Percentiles rank a stretch among this genome's conserved stretches.
phyloP scores from a whole-genome alignment of 345 rosid genomes.

The Corchorus olitorius region DNA sequence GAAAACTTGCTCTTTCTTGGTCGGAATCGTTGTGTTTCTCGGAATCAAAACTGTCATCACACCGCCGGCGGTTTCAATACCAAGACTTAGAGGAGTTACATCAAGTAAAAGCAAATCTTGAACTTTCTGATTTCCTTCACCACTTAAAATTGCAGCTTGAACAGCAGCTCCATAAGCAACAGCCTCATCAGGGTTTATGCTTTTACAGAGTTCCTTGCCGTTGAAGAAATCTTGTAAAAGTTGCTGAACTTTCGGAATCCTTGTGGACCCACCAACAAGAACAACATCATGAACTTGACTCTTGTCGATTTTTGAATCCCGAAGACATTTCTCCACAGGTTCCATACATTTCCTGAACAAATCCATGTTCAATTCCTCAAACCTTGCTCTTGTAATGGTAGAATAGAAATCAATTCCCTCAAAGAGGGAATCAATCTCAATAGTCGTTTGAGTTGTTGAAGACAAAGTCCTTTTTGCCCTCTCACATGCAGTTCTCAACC shows the following conservation, averaged over 20 bases:
- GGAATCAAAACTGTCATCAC: conserved; percentile 34
- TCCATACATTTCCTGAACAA: conserved; percentile 75
- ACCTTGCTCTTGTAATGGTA: conserved; percentile 67
- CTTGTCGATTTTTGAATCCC: conserved; percentile 30
- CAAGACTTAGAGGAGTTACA: conserved; percentile 41
- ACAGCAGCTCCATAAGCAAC: conserved; percentile 35
- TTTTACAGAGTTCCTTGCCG: conserved; percentile 31
- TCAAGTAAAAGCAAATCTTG: conserved; percentile 39
- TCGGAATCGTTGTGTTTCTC: conserved; percentile 28
- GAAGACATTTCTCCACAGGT: conserved; percentile 56
- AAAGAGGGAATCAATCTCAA: conserved; percentile 65
- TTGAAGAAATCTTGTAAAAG: conserved; percentile 30
- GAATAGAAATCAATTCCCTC: conserved; percentile 77
- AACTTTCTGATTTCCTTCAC: conserved; percentile 37
- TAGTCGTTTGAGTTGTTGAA: conserved; percentile 70
- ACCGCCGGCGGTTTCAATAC: conserved; percentile 38
- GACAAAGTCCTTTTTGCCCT: conserved; percentile 73
- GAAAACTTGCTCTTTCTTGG: conserved; percentile 9
- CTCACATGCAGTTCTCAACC: conserved; percentile 74
- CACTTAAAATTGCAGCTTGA: conserved; percentile 33
- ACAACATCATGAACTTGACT: conserved; percentile 31
- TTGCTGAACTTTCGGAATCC: conserved; percentile 36
- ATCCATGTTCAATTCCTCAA: conserved; percentile 73
- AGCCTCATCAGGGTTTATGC: conserved; percentile 32
- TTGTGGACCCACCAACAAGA: conserved; percentile 35